Percentiles rank a stretch among this genome's conserved stretches.
These are phyloP conservation scores for Fusarium algeriense DNA, from an alignment of 2,329 filamentous ascomycete genomes.

Conservation along the genomic window DNA sequence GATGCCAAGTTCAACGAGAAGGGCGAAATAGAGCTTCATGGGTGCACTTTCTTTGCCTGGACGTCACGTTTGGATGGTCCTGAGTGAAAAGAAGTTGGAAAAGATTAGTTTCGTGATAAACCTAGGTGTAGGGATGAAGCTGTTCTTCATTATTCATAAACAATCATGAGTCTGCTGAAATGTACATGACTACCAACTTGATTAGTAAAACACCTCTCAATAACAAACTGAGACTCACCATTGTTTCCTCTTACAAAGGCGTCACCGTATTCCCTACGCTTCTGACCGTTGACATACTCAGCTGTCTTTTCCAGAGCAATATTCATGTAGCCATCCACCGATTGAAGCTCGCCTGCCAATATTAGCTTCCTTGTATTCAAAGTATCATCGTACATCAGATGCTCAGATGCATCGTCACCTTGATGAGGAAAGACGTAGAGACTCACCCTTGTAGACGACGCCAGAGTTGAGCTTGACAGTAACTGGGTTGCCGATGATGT, in stretches of 20 bases:
- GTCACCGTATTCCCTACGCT: slow-evolving; percentile 89
- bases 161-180: slow-evolving; percentile 69
- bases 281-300: slow-evolving; percentile 87
- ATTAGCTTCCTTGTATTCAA: slow-evolving; percentile 9
- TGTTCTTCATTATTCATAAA: slow-evolving; percentile 37
- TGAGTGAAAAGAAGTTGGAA: neutral
- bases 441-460: slow-evolving; percentile 92
- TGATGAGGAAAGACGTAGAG: slow-evolving; percentile 1
- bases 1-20: slow-evolving; percentile 70
- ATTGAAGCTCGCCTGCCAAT: slow-evolving; percentile 85
- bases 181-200: slow-evolving; percentile 72
- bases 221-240: slow-evolving; percentile 65
- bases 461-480: slow-evolving; percentile 99
- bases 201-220: slow-evolving; percentile 21
- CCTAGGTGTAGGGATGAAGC: slow-evolving; percentile 18
- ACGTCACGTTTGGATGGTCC: slow-evolving; percentile 57
- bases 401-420: neutral
- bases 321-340: slow-evolving; percentile 99
- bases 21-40: slow-evolving; percentile 74
- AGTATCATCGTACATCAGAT: neutral
- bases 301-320: slow-evolving; percentile 96
- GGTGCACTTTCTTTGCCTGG: slow-evolving; percentile 73
- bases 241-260: slow-evolving; percentile 97
- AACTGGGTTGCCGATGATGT: slow-evolving; percentile 94
- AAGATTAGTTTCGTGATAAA: neutral